Evolutionary conservation across 2,329 filamentous ascomycete genomes (phyloP), one percentile per base, ranked within the genome.

Genomic region (Alternaria panax): DNA sequence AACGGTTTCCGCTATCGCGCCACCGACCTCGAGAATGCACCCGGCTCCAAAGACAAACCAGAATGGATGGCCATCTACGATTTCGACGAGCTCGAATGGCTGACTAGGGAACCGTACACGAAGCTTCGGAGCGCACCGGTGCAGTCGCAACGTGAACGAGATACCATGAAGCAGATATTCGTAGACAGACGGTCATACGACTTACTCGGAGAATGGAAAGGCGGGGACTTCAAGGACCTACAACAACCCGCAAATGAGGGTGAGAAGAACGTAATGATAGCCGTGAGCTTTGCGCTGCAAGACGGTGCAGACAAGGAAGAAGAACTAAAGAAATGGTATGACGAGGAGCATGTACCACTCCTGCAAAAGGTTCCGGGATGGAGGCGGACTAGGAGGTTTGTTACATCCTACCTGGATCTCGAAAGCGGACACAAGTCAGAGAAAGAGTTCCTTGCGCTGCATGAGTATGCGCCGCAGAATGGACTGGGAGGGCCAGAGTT

Each of bases 1-100:
- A 95, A 92, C 76, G 92, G 92, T 59, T 89, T 95, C 68, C 89
- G 92, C 42, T 96, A 93, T 80, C 85, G 84, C 25, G 90, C 91
- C 8, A 85, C 81, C 16, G 91, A 94, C 75, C 80, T 82, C 50
- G 71, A 70, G 22, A 58, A 51, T 12, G 57, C 60, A 9, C 58
- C 46, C 32, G 73, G 63, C 56, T 73, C 75, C 63, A 69, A 75
- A 60, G 77, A 82, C 52, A 74, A 81, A 65, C 92, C 91, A 1
- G 85, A 88, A 65, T 96, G 88, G 82, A 86, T 94, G 75, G 92
- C 92, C 30, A 80, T 90, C 56, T 96, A 96, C 83, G 92, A 96
- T 76, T 87, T 95, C 65, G 88, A 87, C 32, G 88, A 89, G 73
- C 92, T 94, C 86, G 79, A 84, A 43, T 87, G 86, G 70, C 83